Percentiles rank a stretch among this genome's conserved stretches.
phyloP scores from a whole-genome alignment of 495 filamentous ascomycete genomes.

The Pyrenula massariospora region DNA sequence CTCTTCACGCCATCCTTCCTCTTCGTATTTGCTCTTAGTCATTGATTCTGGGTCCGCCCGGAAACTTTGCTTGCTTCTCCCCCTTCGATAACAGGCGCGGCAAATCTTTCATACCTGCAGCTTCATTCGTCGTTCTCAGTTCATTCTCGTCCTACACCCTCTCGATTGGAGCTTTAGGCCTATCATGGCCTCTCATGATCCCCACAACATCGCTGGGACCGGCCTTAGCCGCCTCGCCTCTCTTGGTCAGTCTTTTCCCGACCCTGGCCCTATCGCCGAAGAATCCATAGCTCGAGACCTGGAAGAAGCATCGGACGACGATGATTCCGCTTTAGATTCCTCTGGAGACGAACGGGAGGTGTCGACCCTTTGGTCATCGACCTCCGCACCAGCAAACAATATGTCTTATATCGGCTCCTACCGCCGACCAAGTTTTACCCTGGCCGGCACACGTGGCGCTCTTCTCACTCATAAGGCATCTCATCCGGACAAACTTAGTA shows the following conservation, averaged over 20 bases:
- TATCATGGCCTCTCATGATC: neutral
- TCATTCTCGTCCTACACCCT: too few relatives aligned
- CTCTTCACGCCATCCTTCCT: too few relatives aligned
- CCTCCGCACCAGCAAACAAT: constrained; percentile 20
- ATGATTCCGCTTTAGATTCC: constrained; percentile 23
- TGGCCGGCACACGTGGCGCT: constrained; percentile 43
- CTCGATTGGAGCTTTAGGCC: too few relatives aligned
- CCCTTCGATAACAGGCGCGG: too few relatives aligned
- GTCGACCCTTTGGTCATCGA: constrained; percentile 32
- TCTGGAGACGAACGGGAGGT: constrained; percentile 37
- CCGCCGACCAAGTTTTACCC: constrained; percentile 52
- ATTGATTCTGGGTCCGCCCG: too few relatives aligned
- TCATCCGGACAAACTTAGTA: constrained; percentile 39
- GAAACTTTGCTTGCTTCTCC: too few relatives aligned
- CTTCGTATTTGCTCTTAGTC: too few relatives aligned
- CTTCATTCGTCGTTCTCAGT: too few relatives aligned
- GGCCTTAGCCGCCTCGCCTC: constrained; percentile 7
- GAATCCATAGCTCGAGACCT: constrained; percentile 61
- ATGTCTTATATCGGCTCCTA: constrained; percentile 59
- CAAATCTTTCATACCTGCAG: too few relatives aligned
- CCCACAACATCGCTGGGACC: neutral
- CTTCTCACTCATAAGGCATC: constrained; percentile 28
- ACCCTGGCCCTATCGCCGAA: constrained; percentile 52
- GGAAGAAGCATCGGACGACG: constrained; percentile 40
- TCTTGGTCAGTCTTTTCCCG: constrained; percentile 32